These are phyloP conservation scores for Exophiala aquamarina DNA, from an alignment of 2,329 filamentous ascomycete species.

Conservation along the genomic window DNA sequence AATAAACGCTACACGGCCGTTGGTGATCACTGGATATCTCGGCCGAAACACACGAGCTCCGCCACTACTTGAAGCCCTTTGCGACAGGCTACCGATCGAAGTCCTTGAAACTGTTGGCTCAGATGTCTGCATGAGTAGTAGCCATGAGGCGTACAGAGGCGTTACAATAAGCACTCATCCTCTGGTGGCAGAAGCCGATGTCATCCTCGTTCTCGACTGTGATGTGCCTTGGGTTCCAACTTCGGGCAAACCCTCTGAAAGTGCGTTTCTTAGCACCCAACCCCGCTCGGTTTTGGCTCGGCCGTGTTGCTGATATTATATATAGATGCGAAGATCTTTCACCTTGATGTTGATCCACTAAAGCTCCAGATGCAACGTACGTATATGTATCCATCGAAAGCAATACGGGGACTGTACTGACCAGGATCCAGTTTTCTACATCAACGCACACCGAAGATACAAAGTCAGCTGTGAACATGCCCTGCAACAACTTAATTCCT, in stretches of 20 bases:
- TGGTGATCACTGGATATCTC: constrained; percentile 51
- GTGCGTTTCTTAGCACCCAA: constrained; percentile 30
- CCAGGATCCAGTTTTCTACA: constrained; percentile 61
- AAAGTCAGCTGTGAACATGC: constrained; percentile 63
- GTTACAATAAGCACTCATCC: constrained; percentile 72
- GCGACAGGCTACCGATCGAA: constrained; percentile 47
- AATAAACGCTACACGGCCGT: constrained; percentile 44
- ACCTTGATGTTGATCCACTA: constrained; percentile 65
- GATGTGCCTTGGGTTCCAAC: constrained; percentile 70
- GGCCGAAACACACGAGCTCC: constrained; percentile 45
- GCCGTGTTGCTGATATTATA: constrained; percentile 33
- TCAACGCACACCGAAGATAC: constrained; percentile 64
- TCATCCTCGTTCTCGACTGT: constrained; percentile 66
- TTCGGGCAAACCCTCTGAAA: constrained; percentile 50
- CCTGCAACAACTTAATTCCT: constrained; percentile 66
- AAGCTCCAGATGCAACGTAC: constrained; percentile 61
- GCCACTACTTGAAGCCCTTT: constrained; percentile 44
- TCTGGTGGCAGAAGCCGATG: constrained; percentile 70
- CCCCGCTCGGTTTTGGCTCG: no score
- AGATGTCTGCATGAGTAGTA: constrained; percentile 49
- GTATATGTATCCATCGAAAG: no score
- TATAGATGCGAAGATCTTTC: constrained; percentile 57
- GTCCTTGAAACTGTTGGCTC: constrained; percentile 52
- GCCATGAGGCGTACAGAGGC: constrained; percentile 60
- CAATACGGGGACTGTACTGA: no score